Conservation (phyloP, 2,329 filamentous ascomycete genomes). For the Byssothecium circinans region DNA sequence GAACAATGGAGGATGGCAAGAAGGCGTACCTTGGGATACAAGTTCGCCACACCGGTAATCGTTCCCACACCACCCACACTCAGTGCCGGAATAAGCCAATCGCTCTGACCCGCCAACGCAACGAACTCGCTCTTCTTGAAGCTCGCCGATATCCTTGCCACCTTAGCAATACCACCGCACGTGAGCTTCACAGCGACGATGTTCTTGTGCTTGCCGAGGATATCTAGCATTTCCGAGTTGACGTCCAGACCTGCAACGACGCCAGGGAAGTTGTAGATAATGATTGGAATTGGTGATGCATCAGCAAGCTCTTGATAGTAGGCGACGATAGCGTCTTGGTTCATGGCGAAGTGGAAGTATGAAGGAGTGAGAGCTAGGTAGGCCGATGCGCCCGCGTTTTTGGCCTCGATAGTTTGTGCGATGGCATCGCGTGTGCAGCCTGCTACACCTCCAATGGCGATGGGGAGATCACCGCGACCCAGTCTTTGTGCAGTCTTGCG, state of each 20-base stretch:
- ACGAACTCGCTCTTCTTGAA: constrained; percentile 44
- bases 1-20: not conserved
- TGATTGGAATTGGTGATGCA: constrained; percentile 45
- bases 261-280: constrained; percentile 54
- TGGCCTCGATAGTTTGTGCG: constrained; percentile 40
- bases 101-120: constrained; percentile 48
- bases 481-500: constrained; percentile 42
- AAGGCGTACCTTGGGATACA: constrained; percentile 55
- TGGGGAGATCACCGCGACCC: constrained; percentile 39
- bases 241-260: constrained; percentile 49
- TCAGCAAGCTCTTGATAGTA: constrained; percentile 45
- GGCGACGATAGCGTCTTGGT: constrained; percentile 37
- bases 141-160: constrained; percentile 43
- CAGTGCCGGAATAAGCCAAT: constrained; percentile 58
- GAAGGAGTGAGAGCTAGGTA: constrained; percentile 45
- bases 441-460: constrained; percentile 48
- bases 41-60: constrained; percentile 65
- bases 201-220: constrained; percentile 38
- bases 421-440: constrained; percentile 48
- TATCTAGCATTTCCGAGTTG: constrained; percentile 46
- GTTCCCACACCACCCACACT: constrained; percentile 61
- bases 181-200: constrained; percentile 45
- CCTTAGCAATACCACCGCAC: constrained; percentile 47
- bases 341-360: constrained; percentile 47
- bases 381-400: constrained; percentile 43